Base-by-base conservation (phyloP, 129 eudicot species). In the Centrapalus pauciflorus region DNA sequence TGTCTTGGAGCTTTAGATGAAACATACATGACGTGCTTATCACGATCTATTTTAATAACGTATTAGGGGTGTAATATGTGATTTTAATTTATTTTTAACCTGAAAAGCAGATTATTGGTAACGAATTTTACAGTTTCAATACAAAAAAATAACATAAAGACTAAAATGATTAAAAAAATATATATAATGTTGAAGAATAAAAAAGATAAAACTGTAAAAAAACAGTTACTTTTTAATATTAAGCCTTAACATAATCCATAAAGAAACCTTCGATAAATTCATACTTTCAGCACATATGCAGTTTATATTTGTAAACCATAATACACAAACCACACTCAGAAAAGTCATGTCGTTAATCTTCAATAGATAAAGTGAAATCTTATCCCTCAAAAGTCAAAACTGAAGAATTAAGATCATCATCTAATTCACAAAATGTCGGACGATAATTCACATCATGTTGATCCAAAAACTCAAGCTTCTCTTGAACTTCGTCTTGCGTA, bases 401-500 rank as follows among this genome's bases (percentile, higher is more conserved):
- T 0, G 66, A 30, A 49, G 79, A 90, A 70, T 61, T 54, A 45
- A 57, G 23, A 45, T 79, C 87, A 38, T 57, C 66, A 51, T 38
- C 61, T 0, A 72, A 56, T 24, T 71, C 61, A 64, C 78, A 76
- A 49, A 62, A 8, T 34, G 72, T 79, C 10, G 66, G 83, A 55
- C 67, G 59, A 32, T 81, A 79, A 37, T 66, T 67, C 33, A 71
- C 60, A 52, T 77, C 90, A 16, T 59, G 73, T 1, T 56, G 33
- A 54, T 65, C 35, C 1, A 78, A 61, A 60, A 79, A 72, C 16
- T 54, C 61, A 19, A 76, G 66, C 40, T 35, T 75, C 24, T 70
- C 76, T 72, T 81, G 90, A 48, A 87, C 85, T 30, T 77, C 79
- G 48, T 87, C 95, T 10, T 84, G 68, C 74, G 79, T 61, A 80